phyloP scores from a whole-genome alignment of 116 monocot species.

The Trichopus zeylanicus region DNA sequence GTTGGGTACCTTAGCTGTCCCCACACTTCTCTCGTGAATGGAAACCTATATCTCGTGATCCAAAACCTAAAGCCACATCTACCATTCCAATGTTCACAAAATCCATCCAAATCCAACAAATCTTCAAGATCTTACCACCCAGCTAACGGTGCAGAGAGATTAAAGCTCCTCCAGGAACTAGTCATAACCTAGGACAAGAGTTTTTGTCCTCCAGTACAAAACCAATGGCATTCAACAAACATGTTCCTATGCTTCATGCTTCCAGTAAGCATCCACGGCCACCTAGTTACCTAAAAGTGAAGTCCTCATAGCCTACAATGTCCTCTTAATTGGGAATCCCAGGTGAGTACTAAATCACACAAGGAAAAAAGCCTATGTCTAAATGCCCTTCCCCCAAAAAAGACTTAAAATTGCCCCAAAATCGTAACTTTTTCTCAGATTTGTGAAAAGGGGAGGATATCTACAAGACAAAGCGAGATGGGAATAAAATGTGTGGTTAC shows the following conservation, averaged over 20 bases:
- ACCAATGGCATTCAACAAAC: neutral
- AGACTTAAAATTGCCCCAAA: neutral
- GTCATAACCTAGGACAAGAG: neutral
- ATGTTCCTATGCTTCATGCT: neutral
- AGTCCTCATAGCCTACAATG: neutral
- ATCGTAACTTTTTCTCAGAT: neutral
- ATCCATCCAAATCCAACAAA: neutral
- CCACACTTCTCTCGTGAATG: conserved; percentile 28
- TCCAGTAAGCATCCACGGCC: neutral
- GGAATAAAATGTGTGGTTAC: neutral
- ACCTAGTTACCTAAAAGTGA: neutral
- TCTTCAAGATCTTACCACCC: neutral
- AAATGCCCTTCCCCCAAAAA: neutral
- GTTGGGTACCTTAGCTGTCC: conserved; percentile 4
- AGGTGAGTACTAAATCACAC: no score
- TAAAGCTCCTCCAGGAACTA: neutral
- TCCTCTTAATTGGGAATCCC: neutral
- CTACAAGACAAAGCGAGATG: neutral
- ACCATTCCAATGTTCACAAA: conserved; percentile 4
- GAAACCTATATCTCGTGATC: conserved; percentile 23
- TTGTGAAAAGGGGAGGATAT: neutral
- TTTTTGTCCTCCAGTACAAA: neutral
- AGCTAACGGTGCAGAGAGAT: neutral
- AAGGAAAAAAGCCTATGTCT: neutral
- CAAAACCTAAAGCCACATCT: conserved; percentile 4